Base-by-base conservation (phyloP, 164 flowering plant species). In the Cinnamomum chago region DNA sequence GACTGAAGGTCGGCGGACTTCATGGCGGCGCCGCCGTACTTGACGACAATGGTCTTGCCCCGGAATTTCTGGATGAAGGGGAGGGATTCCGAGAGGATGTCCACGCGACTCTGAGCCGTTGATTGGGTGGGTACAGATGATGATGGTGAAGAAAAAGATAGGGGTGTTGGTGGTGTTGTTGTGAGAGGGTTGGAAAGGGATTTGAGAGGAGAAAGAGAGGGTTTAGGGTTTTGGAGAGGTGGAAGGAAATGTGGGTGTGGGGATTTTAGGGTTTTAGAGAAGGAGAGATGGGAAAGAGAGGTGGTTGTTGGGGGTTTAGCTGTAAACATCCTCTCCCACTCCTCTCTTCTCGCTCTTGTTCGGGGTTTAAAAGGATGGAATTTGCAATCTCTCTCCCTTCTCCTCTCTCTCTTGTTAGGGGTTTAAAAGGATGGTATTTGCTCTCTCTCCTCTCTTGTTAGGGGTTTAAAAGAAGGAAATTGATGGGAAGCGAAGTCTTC, bases 21-120 rank as follows among this genome's bases (percentile, higher is more conserved):
- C 98, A 95, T 93, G 80, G 98, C 98, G 7, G 98, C 98, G 70
- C 98, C 98, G 10, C 97, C 98, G 76, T 91, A 93, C 72, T 95
- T 95, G 83, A 95, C 94, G 0, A 95, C 95, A n/a, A 95, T 84
- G 72, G 90, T 93, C 80, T 95, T 95, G 73, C 95, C 97, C 3
- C 92, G 85, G 71, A 95, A 95, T 65, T 88, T 92, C 80, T 95
- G 98, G 82, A 95, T 93, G 80, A 88, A 95, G 17, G 98, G 98
- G 24, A 95, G 86, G 1, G 98, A 89, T 77, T 95, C 98, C 0
- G 97, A 85, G 72, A 93, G 91, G 71, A 95, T 87, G 76, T 90
- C 91, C 25, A 95, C 98, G 3, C 97, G 89, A 72, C 77, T 80
- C 71, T 87, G 89, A 27, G 83, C 87, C 11, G 82, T 76, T 58